Conservation (phyloP, 768 basidiomycete genomes). For the Mycena floridula region DNA sequence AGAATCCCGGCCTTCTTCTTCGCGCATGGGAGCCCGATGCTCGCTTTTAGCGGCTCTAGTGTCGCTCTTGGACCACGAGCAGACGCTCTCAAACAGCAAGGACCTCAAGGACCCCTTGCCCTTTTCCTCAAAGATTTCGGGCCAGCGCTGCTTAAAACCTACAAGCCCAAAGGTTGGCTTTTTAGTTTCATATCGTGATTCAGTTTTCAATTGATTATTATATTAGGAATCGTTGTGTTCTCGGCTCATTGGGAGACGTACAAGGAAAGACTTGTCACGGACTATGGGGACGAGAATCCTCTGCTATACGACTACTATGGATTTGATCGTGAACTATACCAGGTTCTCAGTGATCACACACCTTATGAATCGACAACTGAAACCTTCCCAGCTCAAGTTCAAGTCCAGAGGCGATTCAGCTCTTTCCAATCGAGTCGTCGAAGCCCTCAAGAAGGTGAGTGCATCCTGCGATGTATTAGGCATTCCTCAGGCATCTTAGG, state of each 20-base stretch:
- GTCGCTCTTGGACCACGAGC: neutral
- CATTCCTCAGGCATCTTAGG: constrained; percentile 24
- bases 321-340: constrained; percentile 55
- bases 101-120: constrained; percentile 48
- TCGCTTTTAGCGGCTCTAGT: constrained; percentile 29
- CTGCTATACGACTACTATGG: constrained; percentile 72
- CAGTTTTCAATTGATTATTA: too few species aligned
- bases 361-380: too few species aligned
- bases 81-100: constrained; percentile 21
- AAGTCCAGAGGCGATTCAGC: constrained; percentile 56
- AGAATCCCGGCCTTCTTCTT: constrained; percentile 76
- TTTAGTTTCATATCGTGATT: neutral
- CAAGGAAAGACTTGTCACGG: constrained; percentile 58
- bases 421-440: constrained; percentile 54
- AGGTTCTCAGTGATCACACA: too few species aligned
- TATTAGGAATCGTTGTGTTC: constrained; percentile 60
- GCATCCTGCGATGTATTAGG: neutral
- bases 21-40: constrained; percentile 58
- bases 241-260: constrained; percentile 78
- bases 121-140: constrained; percentile 63
- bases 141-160: constrained; percentile 56
- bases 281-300: constrained; percentile 74
- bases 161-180: constrained; percentile 49
- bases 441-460: constrained; percentile 48
- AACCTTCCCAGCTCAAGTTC: constrained; percentile 60